Base-by-base conservation (phyloP, 148 eudicot genomes). In the Silene conica region DNA sequence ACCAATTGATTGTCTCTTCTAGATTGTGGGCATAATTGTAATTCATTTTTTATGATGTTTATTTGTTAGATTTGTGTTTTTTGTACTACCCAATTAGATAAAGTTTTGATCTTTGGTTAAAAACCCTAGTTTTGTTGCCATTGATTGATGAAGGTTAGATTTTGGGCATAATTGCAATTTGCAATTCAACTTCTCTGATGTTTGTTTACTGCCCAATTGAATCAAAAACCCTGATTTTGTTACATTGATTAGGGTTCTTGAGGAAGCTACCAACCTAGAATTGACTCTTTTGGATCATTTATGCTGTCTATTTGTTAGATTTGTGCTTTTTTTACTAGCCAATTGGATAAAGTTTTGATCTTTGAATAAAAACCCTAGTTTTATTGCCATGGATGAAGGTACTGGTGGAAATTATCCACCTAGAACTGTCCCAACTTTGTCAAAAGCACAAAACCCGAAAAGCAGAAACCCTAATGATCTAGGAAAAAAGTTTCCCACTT, bases 401-500 rank as follows among this genome's bases (percentile, higher is more conserved):
- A 74, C 73, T 70, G 70, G 26, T 23, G 70, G 25, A 43, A 59
- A 65, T 26, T 74, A 78, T 57, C 72, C 84, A 55, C 60, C 79
- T 26, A 72, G 55, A 61, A 11, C 69, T 19, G 38, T 74, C 22
- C 76, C 81, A 46, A 52, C 72, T 48, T 10, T 77, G 18, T 71
- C 58, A 19, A 78, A 78, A 71, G 34, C 72, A 4, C 68, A 74
- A 65, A 61, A 71, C 77, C 77, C 69, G 31, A 71, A 75, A 58
- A 56, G n/a, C 48, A 63, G 62, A 23, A n/a, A 60, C 55, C 75
- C 23, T 67, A 70, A 58, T 41, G 58, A 22, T 23, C 64, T 26
- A 78, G 50, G 12, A 54, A 72, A 62, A 48, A 78, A 21, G n/a
- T 86, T 83, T 69, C 87, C 82, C 12, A 78, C 86, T 54, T 83